These are phyloP conservation scores for Venturiaceae sp. DNA, from an alignment of 2,329 filamentous ascomycete genomes.

Conservation along the genomic window DNA sequence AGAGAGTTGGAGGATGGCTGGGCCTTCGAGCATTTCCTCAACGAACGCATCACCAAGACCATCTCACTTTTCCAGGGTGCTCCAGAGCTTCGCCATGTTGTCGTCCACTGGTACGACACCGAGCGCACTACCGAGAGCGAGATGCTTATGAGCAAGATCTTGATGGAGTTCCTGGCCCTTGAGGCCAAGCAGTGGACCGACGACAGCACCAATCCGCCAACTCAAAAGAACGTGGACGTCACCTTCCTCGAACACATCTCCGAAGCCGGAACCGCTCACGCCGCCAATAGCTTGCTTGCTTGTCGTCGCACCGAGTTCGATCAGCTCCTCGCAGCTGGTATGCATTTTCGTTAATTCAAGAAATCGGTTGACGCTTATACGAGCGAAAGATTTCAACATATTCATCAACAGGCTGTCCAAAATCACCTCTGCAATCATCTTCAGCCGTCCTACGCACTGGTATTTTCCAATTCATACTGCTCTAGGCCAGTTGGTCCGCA, in stretches of 20 bases:
- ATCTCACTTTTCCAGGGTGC: background rate
- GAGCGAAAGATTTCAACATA: background rate
- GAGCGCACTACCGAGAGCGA: background rate
- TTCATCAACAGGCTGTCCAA: background rate
- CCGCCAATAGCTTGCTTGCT: background rate
- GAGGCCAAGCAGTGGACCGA: slow-evolving; percentile 1
- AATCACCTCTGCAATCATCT: background rate
- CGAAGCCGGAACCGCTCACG: slow-evolving; percentile 2
- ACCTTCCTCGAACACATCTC: background rate
- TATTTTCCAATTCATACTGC: background rate
- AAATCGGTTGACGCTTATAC: background rate
- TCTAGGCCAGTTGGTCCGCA: background rate
- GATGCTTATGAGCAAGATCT: background rate
- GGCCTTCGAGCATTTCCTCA: background rate
- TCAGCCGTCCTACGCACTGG: background rate
- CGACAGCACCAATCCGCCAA: background rate
- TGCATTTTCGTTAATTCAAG: background rate
- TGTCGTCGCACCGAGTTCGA: slow-evolving; percentile 3
- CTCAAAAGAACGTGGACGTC: background rate
- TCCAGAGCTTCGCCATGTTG: background rate
- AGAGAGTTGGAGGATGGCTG: background rate
- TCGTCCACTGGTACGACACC: slow-evolving; percentile 2
- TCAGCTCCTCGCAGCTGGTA: background rate
- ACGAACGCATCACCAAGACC: background rate
- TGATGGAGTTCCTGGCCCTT: background rate